Evolutionary conservation across 1,139 yeast species (phyloP).

Genomic region (Kodamaea fungicola): DNA sequence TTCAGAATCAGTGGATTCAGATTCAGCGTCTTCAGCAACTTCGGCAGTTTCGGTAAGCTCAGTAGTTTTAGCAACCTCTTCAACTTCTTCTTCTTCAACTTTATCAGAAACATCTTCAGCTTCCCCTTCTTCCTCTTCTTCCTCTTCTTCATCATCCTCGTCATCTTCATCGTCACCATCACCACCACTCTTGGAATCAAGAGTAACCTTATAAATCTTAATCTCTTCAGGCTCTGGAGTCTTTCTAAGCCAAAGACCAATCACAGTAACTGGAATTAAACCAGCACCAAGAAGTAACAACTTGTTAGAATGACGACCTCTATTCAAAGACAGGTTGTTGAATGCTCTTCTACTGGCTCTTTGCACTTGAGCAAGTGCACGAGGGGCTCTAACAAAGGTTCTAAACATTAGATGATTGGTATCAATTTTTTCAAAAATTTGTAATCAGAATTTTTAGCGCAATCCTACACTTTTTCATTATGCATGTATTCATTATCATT

Average conservation of each 20-base stretch:
- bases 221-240: constrained; percentile 6
- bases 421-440: background rate
- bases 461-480: background rate
- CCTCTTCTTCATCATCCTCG: constrained; percentile 11
- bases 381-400: constrained; percentile 10
- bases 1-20: constrained; percentile 15
- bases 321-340: constrained; percentile 8
- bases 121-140: constrained; percentile 10
- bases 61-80: constrained; percentile 2
- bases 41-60: background rate
- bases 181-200: constrained; percentile 5
- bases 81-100: constrained; percentile 17
- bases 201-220: constrained; percentile 10
- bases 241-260: constrained; percentile 10
- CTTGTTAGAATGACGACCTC: constrained; percentile 8
- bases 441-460: background rate
- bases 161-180: constrained; percentile 1
- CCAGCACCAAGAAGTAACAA: constrained; percentile 12
- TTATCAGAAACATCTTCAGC: too few species aligned
- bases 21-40: constrained; percentile 12
- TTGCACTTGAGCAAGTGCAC: constrained; percentile 11
- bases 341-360: constrained; percentile 12
- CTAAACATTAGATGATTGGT: constrained; percentile 10
- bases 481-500: background rate
- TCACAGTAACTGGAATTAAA: constrained; percentile 12